Conservation (phyloP, 257 asterid genomes). For the Solanum sitiens region DNA sequence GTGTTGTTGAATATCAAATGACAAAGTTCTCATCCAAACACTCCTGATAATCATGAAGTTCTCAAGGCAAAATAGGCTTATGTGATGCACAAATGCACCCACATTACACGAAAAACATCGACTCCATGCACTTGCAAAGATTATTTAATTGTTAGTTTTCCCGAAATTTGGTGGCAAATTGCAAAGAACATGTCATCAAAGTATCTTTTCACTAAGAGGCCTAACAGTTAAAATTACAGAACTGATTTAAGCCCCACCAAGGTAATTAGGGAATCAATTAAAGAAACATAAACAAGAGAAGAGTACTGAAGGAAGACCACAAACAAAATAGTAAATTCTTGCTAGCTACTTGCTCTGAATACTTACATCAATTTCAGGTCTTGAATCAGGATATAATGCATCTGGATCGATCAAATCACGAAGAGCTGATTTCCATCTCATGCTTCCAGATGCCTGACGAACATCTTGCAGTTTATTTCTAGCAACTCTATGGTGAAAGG, state of each 20-base stretch:
- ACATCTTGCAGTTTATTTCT: conserved; percentile 8
- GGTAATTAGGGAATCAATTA: not conserved
- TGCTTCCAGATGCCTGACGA: conserved; percentile 12
- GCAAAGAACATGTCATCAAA: not conserved
- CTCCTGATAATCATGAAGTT: not conserved
- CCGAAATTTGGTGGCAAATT: not conserved
- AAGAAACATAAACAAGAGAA: not conserved
- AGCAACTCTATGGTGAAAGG: conserved; percentile 18
- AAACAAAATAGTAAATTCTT: not conserved
- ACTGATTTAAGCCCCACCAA: not conserved
- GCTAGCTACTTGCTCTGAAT: not conserved
- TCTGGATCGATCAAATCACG: conserved; percentile 44
- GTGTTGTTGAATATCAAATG: not conserved
- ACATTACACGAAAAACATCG: not conserved
- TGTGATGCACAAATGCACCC: not conserved
- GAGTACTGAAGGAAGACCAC: not conserved
- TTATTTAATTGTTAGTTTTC: not conserved
- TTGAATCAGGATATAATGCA: conserved; percentile 15
- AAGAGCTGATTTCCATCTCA: conserved; percentile 52
- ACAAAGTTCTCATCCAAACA: not conserved
- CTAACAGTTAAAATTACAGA: not conserved
- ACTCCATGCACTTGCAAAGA: not conserved
- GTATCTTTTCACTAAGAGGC: not conserved
- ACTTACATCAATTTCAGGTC: conserved; percentile 43
- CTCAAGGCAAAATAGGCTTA: not conserved